Conservation (phyloP, 2,329 filamentous ascomycete species). For the Cordyceps tenuipes region DNA sequence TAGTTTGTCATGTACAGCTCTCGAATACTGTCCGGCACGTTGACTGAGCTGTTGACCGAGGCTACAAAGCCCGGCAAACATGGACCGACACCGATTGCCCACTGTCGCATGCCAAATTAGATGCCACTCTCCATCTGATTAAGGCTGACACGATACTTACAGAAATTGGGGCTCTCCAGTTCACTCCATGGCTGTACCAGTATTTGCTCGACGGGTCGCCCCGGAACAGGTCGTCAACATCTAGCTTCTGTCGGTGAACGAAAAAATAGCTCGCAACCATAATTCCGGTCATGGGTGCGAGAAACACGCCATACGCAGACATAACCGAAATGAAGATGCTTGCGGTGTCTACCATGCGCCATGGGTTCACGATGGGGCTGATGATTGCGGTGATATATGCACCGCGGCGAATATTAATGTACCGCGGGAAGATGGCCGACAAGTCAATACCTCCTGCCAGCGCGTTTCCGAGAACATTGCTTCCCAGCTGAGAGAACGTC, state of each 20-base stretch:
- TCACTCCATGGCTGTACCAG: conserved; percentile 32
- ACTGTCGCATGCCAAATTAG: conserved; percentile 20
- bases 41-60: conserved; percentile 27
- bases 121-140: not conserved
- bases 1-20: conserved; percentile 33
- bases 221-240: conserved; percentile 28
- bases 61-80: conserved; percentile 35
- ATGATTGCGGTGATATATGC: conserved; percentile 29
- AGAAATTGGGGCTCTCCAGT: conserved; percentile 32
- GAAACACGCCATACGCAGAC: conserved; percentile 29
- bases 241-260: conserved; percentile 26
- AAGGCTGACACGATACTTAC: conserved; percentile 19
- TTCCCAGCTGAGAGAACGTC: conserved; percentile 28
- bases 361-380: conserved; percentile 29
- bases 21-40: conserved; percentile 27
- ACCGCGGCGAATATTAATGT: conserved; percentile 30
- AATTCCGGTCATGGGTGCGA: conserved; percentile 32
- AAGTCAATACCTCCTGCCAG: conserved; percentile 32
- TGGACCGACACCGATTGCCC: conserved; percentile 31
- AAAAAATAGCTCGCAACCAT: conserved; percentile 30
- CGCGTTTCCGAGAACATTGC: conserved; percentile 30
- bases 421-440: conserved; percentile 29
- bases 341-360: conserved; percentile 30
- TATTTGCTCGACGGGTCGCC: conserved; percentile 26
- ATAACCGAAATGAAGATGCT: conserved; percentile 28